A percentile compares a stretch with the other conserved stretches of the same genome.
Conservation (phyloP, 1,284 basidiomycete species). For the Pascua guehoae region DNA sequence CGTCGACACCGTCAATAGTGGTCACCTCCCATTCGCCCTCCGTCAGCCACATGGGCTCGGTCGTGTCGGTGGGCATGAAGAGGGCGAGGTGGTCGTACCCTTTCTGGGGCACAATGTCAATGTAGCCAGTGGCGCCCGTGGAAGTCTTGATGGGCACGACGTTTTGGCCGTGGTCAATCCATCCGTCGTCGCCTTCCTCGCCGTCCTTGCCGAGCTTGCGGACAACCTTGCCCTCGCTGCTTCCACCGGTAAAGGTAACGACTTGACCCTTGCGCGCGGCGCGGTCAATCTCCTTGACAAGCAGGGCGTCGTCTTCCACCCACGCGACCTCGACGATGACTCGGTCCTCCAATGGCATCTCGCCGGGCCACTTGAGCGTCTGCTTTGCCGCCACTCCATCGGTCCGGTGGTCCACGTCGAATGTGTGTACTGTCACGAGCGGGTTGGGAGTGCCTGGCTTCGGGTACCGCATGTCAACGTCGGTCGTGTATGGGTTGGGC, state of each 20-base stretch:
- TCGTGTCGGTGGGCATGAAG: conserved; percentile 69
- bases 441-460: conserved; percentile 87
- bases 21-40: conserved; percentile 86
- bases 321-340: conserved; percentile 80
- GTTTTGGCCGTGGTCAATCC: conserved; percentile 67
- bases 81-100: conserved; percentile 88
- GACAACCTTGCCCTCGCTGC: conserved; percentile 58
- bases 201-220: conserved; percentile 71
- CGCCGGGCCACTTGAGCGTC: conserved; percentile 63
- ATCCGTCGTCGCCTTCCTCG: conserved; percentile 83
- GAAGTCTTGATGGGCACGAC: conserved; percentile 44
- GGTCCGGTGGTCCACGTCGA: conserved; percentile 56
- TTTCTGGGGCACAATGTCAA: conserved; percentile 79
- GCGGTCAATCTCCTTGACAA: conserved; percentile 83
- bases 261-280: conserved; percentile 74
- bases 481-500: conserved; percentile 72
- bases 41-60: conserved; percentile 75
- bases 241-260: conserved; percentile 62
- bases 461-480: conserved; percentile 64
- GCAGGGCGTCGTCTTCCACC: conserved; percentile 70
- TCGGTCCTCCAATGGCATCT: conserved; percentile 61
- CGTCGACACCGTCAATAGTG: conserved; percentile 69
- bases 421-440: conserved; percentile 75
- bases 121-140: conserved; percentile 59
- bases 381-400: conserved; percentile 50